These are phyloP conservation scores for Kodamaea kakaduensis DNA, from an alignment of 805 yeast species.

Conservation along the genomic window DNA sequence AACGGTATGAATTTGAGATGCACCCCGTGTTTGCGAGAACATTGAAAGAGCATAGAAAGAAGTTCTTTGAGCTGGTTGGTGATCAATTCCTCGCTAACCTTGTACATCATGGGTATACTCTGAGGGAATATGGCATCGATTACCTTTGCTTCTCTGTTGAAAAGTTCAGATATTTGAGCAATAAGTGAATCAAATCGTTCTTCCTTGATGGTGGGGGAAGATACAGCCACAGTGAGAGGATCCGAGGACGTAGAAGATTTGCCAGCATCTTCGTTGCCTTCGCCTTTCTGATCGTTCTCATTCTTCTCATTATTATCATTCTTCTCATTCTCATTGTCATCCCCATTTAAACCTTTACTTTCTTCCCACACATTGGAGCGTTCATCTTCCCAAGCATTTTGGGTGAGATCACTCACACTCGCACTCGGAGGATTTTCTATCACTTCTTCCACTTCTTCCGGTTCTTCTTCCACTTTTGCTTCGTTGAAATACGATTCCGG, in stretches of 20 bases:
- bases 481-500: constrained; percentile 20
- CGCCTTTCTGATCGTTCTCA: neutral
- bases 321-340: neutral
- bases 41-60: constrained; percentile 23
- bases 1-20: constrained; percentile 39
- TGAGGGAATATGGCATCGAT: constrained; percentile 45
- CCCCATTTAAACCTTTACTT: neutral
- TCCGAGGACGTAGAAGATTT: too few species aligned
- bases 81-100: constrained; percentile 45
- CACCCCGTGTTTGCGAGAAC: constrained; percentile 23
- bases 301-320: neutral
- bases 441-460: constrained; percentile 7
- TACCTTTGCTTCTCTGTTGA: constrained; percentile 35
- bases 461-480: constrained; percentile 2
- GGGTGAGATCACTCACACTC: too few species aligned
- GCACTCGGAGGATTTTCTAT: too few species aligned
- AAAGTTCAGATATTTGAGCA: constrained; percentile 26
- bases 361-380: neutral
- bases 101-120: constrained; percentile 43
- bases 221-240: neutral
- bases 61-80: constrained; percentile 37
- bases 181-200: constrained; percentile 22
- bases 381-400: too few species aligned
- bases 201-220: constrained; percentile 11
- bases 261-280: too few species aligned